Evolutionary conservation across 176 grass and related monocot species (phyloP).

Genomic region (Musa beccarii): DNA sequence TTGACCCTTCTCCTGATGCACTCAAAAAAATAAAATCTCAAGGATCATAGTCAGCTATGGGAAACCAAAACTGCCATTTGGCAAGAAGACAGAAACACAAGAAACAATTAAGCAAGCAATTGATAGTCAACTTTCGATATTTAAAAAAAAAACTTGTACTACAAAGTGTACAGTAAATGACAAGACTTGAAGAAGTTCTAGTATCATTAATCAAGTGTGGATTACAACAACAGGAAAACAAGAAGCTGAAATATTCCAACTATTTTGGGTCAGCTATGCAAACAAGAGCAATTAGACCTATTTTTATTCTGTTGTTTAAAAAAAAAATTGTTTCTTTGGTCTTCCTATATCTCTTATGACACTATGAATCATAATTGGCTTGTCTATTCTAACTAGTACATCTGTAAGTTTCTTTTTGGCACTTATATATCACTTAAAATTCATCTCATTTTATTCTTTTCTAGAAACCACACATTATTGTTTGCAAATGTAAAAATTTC

Average conservation of each 20-base stretch:
- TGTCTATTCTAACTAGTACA: neutral
- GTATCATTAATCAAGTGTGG: neutral
- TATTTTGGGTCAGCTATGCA: neutral
- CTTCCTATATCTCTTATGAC: too few species aligned
- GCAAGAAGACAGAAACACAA: neutral
- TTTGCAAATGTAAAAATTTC: neutral
- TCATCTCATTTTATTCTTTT: neutral
- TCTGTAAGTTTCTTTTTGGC: neutral
- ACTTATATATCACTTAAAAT: neutral
- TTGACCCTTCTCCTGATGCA: constrained; percentile 30
- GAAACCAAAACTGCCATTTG: neutral
- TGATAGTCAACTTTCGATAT: neutral
- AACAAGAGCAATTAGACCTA: neutral
- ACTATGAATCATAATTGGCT: too few species aligned
- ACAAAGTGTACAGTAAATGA: neutral
- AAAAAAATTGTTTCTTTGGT: neutral
- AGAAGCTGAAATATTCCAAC: neutral
- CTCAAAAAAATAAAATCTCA: neutral
- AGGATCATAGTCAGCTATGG: neutral
- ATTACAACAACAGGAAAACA: neutral
- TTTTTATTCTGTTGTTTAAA: neutral
- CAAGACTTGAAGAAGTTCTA: neutral
- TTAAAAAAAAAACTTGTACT: neutral
- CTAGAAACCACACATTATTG: neutral
- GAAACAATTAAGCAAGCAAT: neutral